Percentiles rank a stretch among this genome's conserved stretches.
phyloP scores from a whole-genome alignment of 495 filamentous ascomycete species.

The Lophiotrema nucula region DNA sequence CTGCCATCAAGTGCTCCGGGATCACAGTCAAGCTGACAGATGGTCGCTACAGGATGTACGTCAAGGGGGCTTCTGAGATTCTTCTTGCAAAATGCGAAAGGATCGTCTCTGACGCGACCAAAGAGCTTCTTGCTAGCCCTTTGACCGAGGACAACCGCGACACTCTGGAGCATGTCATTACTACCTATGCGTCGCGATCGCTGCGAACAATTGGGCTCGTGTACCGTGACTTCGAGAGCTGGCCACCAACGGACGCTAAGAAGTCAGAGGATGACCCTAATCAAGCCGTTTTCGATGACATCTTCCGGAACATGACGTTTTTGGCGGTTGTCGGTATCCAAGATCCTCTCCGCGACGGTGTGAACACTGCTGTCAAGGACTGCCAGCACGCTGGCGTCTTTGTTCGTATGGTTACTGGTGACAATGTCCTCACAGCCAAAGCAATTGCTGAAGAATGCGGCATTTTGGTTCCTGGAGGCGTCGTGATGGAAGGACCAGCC shows the following conservation, averaged over 20 bases:
- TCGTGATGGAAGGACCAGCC: conserved; percentile 79
- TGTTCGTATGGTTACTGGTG: conserved; percentile 89
- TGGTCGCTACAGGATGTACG: conserved; percentile 59
- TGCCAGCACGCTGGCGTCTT: conserved; percentile 78
- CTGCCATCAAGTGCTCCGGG: conserved; percentile 67
- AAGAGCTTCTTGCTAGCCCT: conserved; percentile 43
- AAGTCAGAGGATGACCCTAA: conserved; percentile 66
- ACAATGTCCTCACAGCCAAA: conserved; percentile 81
- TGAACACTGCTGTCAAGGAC: conserved; percentile 69
- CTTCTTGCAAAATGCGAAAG: conserved; percentile 63
- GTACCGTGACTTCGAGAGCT: conserved; percentile 84
- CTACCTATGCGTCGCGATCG: conserved; percentile 74
- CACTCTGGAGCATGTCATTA: conserved; percentile 64
- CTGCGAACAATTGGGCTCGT: conserved; percentile 82
- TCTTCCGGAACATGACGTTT: conserved; percentile 69
- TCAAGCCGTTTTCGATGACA: conserved; percentile 72
- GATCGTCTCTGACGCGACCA: conserved; percentile 70
- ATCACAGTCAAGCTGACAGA: conserved; percentile 58
- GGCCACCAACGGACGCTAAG: conserved; percentile 72
- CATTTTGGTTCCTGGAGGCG: conserved; percentile 69
- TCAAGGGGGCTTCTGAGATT: conserved; percentile 71
- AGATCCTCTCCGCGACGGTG: conserved; percentile 65
- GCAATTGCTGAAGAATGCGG: conserved; percentile 83
- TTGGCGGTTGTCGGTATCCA: conserved; percentile 65
- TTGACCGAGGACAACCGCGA: conserved; percentile 42